Evolutionary conservation across 495 filamentous ascomycete genomes (phyloP).

Genomic region (Annulohypoxylon maeteangense): DNA sequence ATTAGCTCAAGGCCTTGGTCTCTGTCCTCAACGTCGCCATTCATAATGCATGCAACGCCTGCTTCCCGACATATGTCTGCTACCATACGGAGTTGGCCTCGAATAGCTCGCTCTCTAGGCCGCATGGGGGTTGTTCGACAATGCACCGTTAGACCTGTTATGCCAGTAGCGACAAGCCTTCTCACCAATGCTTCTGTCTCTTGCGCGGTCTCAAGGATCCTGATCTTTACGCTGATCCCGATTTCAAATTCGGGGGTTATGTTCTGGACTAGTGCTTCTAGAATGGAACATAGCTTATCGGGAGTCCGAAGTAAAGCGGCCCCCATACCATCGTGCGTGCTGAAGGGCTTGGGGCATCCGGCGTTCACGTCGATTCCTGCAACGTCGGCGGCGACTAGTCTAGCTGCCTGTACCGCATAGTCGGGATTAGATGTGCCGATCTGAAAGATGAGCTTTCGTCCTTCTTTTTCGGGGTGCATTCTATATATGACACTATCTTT

Average conservation of each 20-base stretch:
- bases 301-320: conserved; percentile 86
- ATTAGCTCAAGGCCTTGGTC: conserved; percentile 74
- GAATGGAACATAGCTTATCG: conserved; percentile 81
- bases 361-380: conserved; percentile 96
- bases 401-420: conserved; percentile 83
- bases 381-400: conserved; percentile 84
- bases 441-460: conserved; percentile 82
- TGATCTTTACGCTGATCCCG: conserved; percentile 95
- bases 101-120: conserved; percentile 84
- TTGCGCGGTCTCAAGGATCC: conserved; percentile 79
- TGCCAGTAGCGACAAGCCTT: conserved; percentile 81
- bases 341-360: conserved; percentile 97
- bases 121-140: conserved; percentile 97
- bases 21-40: conserved; percentile 84
- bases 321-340: conserved; percentile 91
- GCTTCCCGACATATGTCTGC: conserved; percentile 77
- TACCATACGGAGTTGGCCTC: conserved; percentile 86
- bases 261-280: conserved; percentile 80
- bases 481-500: conserved; percentile 84
- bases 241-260: conserved; percentile 80
- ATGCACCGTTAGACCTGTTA: conserved; percentile 91
- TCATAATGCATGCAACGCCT: conserved; percentile 92
- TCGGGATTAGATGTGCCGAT: conserved; percentile 85
- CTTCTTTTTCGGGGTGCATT: conserved; percentile 79
- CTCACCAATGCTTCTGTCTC: conserved; percentile 79